Base-by-base conservation (phyloP, 2,329 filamentous ascomycete genomes). In the Fusarium metavorans region DNA sequence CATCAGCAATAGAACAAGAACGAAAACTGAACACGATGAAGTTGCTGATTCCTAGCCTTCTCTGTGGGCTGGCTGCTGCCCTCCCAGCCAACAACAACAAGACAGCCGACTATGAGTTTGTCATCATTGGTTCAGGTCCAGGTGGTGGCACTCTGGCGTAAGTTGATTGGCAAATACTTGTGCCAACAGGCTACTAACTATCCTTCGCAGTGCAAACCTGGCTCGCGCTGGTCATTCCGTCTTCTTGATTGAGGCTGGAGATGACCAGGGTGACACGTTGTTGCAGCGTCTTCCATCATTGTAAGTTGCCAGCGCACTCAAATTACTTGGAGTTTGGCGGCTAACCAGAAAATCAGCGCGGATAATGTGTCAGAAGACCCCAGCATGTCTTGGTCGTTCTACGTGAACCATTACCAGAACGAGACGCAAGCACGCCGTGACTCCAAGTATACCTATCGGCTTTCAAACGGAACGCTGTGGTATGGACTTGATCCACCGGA, bases 161-260 rank as follows among this genome's bases (percentile, higher is more conserved):
- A 61, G 76, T 65, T 41, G 2, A 25, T 20, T 16, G 2, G 18
- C 7, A 1, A 2, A 6, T 6, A 30, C 8, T 16, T 1, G 30
- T 32, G 30, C 4, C 30, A 8, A 5, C 35, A 20, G 2, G 6
- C 1, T 16, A 35, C 37, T 67, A 7, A 68, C 41, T 35, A 5
- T 20, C 14, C 2, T 9, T 9, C 25, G 6, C 1, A 78, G 78
- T 23, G 85, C 87, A 43, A 85, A 88, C 48, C 84, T 91, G 14
- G 89, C 89, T 9, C 83, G 87, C 30, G 87, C 86, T 37, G 89
- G 89, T 30, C 85, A 88, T 80, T 88, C 84, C 61, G 88, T 89
- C 9, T 84, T 91, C 10, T 82, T 91, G 3, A 84, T 91, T 30
- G 89, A 91, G 75, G 88, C 88, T 37, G 89, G 88, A 48, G 87